Conservation (phyloP, 768 basidiomycete genomes). For the Suillus ampliporus region DNA sequence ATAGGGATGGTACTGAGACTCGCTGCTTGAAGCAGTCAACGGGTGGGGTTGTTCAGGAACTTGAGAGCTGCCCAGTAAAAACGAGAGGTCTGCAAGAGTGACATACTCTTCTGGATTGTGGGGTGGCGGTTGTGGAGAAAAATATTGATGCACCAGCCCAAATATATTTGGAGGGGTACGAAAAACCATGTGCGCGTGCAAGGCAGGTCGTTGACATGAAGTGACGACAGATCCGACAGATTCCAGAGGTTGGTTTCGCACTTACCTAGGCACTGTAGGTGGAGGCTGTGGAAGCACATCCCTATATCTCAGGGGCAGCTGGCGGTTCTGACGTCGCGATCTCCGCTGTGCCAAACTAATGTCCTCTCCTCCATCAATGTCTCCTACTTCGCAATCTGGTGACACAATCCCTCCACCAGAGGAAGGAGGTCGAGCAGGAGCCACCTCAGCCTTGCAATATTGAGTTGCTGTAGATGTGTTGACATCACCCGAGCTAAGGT, state of each 20-base stretch:
- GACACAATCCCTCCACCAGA: neutral
- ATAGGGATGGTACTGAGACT: neutral
- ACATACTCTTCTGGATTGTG: neutral
- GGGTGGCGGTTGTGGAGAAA: neutral
- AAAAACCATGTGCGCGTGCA: neutral
- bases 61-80: neutral
- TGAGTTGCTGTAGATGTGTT: no score
- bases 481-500: no score
- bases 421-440: no score
- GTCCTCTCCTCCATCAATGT: neutral
- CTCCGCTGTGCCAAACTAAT: neutral
- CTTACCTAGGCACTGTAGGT: neutral
- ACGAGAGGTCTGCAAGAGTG: neutral
- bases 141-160: neutral
- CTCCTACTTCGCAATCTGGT: neutral
- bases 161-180: neutral
- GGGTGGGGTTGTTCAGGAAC: neutral
- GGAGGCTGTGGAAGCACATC: neutral
- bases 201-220: neutral
- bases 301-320: neutral
- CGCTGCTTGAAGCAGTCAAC: no score
- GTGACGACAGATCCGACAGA: neutral
- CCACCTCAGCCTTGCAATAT: no score
- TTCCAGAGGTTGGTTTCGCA: neutral
- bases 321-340: neutral